These are phyloP conservation scores for Stachybotrys elegans DNA, from an alignment of 2,329 filamentous ascomycete genomes.

Conservation along the genomic window DNA sequence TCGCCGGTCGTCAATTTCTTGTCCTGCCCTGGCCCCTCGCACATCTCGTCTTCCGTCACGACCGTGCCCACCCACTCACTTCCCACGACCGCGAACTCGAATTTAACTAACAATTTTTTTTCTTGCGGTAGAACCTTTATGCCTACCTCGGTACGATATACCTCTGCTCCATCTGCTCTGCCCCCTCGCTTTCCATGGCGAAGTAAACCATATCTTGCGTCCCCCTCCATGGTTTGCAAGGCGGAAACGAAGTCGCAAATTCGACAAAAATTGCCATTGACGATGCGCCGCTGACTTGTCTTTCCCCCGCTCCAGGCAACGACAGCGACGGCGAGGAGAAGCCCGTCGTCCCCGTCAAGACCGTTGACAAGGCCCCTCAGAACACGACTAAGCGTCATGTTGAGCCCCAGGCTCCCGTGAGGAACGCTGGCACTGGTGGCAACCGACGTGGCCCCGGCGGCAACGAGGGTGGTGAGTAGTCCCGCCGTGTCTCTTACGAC, in stretches of 20 bases:
- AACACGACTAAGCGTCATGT: constrained; percentile 81
- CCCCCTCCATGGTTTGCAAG: too few species aligned
- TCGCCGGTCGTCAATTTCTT: too few species aligned
- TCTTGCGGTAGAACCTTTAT: constrained; percentile 73
- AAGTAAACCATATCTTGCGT: neutral
- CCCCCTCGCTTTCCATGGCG: too few species aligned
- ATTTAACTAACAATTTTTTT: constrained; percentile 7
- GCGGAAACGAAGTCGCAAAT: neutral
- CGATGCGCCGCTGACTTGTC: neutral
- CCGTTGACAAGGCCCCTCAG: constrained; percentile 75
- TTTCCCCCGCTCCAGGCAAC: constrained; percentile 41
- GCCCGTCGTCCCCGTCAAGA: constrained; percentile 78
- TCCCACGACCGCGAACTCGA: too few species aligned
- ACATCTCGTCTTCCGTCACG: too few species aligned
- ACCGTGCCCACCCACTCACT: too few species aligned
- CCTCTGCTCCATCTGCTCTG: constrained; percentile 12
- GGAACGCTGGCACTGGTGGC: constrained; percentile 34
- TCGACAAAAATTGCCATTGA: neutral
- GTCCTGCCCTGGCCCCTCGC: too few species aligned
- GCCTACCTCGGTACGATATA: constrained; percentile 85
- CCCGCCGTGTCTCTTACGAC: too few species aligned
- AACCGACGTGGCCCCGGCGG: constrained; percentile 58
- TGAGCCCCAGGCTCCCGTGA: constrained; percentile 63
- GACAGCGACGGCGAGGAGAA: constrained; percentile 60
- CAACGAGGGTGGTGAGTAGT: constrained; percentile 77